phyloP scores from a whole-genome alignment of 306 rosid species.

The Dalbergia oliveri region DNA sequence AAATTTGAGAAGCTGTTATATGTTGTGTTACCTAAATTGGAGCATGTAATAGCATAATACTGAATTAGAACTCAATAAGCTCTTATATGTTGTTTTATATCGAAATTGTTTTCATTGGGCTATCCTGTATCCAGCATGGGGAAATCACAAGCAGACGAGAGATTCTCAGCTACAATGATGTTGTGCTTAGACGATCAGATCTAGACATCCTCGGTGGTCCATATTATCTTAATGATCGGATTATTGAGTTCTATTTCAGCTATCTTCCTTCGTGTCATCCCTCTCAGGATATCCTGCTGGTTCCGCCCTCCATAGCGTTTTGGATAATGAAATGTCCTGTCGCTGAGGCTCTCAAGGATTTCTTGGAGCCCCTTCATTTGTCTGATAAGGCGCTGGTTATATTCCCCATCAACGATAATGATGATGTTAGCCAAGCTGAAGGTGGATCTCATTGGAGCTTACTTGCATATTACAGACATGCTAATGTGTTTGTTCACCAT shows the following conservation, averaged over 20 bases:
- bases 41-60: slow-evolving; percentile 5
- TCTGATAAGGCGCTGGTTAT: slow-evolving; percentile 63
- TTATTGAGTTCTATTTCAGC: slow-evolving; percentile 83
- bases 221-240: slow-evolving; percentile 78
- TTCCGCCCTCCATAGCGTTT: slow-evolving; percentile 89
- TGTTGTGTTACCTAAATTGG: slow-evolving; percentile 4
- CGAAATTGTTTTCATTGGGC: slow-evolving; percentile 40
- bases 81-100: too few relatives aligned
- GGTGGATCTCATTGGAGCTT: slow-evolving; percentile 98
- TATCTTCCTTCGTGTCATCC: slow-evolving; percentile 63
- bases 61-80: too few relatives aligned
- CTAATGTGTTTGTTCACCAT: slow-evolving; percentile 75
- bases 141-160: slow-evolving; percentile 62
- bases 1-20: neutral
- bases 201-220: slow-evolving; percentile 80
- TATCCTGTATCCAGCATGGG: slow-evolving; percentile 53
- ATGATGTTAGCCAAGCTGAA: slow-evolving; percentile 69
- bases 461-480: slow-evolving; percentile 69
- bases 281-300: slow-evolving; percentile 62
- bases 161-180: slow-evolving; percentile 90
- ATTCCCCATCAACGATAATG: slow-evolving; percentile 84
- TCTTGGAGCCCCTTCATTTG: slow-evolving; percentile 80
- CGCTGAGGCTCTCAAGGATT: slow-evolving; percentile 58
- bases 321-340: slow-evolving; percentile 80
- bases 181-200: slow-evolving; percentile 83